Evolutionary conservation across 805 yeast genomes (phyloP), one percentile per base, ranked within the genome.

Genomic region (Pichia paraexigua): DNA sequence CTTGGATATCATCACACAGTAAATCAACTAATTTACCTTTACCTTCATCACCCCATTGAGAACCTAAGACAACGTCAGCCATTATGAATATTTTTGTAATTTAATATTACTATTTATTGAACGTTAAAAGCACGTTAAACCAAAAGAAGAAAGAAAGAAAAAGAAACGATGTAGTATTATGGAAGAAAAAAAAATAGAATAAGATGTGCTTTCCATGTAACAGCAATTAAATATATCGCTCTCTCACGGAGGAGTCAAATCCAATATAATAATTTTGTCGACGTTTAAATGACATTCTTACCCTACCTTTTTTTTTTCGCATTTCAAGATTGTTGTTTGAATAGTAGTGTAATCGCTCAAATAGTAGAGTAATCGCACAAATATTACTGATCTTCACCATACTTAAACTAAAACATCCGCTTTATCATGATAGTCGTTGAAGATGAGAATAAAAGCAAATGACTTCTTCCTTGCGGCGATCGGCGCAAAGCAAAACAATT

Each of bases 21-120:
- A 94, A 75, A 68, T 94, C 99, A 47, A 94, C 99, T 53, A 94
- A 79, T 71, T 94, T 94, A 53, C 99, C 99, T 69, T 94, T 94
- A 67, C 99, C 99, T 80, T 94, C 99, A 67, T 94, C 99, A 58
- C 99, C 99, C 99, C 99, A 94, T 73, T 94, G 99, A 71, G 98
- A 76, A 53, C 99, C 99, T 63, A 94, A 78, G 50, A 94, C 99
- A 58, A 94, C 98, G 74, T 85, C 86, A 68, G 87, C 85, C 91
- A 84, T 84, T 40, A 17, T 25, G 32, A 45, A 24, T 24, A 24
- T 40, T 48, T 41, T 35, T 22, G 18, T 42, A 13, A 13, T 30
- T 41, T 44, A 11, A 5, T 45, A 21, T 25, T 25, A 30, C 15
- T 30, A 35, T 9, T 28, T 24, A 45, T 41, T 35, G 52, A 50